Evolutionary conservation across 768 basidiomycete species (phyloP).

Genomic region (Boletus rubropictus): DNA sequence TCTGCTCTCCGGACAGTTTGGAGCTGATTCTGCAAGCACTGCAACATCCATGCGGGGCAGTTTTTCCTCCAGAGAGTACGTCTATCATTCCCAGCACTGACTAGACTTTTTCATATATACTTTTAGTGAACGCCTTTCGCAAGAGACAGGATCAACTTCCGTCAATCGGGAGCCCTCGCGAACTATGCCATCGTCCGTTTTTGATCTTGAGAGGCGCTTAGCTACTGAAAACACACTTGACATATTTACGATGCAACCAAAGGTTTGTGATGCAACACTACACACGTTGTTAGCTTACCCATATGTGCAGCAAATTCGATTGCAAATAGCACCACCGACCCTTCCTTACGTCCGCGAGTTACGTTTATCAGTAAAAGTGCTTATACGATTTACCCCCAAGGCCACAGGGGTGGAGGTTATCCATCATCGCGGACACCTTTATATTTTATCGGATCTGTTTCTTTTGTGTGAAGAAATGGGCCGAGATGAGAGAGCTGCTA

Average conservation of each 20-base stretch:
- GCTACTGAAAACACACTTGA: conserved; percentile 77
- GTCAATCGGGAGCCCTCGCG: conserved; percentile 47
- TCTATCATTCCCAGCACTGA: conserved; percentile 1
- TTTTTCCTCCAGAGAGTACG: conserved; percentile 54
- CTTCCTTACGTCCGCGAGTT: conserved; percentile 76
- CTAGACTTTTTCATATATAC: conserved; percentile 6
- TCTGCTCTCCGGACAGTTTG: conserved; percentile 22
- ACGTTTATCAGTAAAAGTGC: conserved; percentile 63
- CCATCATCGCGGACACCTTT: conserved; percentile 76
- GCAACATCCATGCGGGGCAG: conserved; percentile 49
- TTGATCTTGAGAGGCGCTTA: conserved; percentile 77
- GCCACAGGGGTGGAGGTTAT: conserved; percentile 68
- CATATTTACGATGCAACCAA: conserved; percentile 92
- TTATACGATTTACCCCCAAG: conserved; percentile 71
- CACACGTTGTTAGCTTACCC: conserved; percentile 1
- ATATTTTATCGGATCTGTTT: conserved; percentile 89
- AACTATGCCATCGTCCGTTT: conserved; percentile 51
- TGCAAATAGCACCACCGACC: conserved; percentile 81
- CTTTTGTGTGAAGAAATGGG: conserved; percentile 84
- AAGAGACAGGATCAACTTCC: conserved; percentile 53
- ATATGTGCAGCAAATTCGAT: conserved; percentile 63
- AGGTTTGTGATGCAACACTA: conserved; percentile 43
- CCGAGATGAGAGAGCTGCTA: conserved; percentile 50
- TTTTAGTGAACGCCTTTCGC: conserved; percentile 52
- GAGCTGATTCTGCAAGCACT: conserved; percentile 36